A percentile compares a stretch with the other conserved stretches of the same genome.
phyloP scores from a whole-genome alignment of 202 grass and related monocot species.

The Sporobolus alterniflorus region DNA sequence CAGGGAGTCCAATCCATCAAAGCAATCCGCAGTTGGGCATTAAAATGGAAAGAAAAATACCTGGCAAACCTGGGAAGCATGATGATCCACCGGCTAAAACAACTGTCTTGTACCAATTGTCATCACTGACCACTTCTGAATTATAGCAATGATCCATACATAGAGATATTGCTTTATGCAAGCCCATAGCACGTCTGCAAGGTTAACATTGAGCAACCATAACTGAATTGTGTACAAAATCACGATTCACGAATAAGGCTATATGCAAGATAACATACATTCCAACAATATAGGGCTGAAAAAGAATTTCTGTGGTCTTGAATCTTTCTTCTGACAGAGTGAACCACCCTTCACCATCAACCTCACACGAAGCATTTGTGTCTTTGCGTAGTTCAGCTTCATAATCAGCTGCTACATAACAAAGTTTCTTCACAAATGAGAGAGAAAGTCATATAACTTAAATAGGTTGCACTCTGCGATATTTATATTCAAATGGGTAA shows the following conservation, averaged over 20 bases:
- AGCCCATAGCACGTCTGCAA: slow-evolving; percentile 74
- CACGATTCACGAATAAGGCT: neutral
- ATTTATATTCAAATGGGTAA: slow-evolving; percentile 9
- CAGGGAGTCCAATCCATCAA: too few species aligned
- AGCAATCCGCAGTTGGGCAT: neutral
- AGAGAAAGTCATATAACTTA: slow-evolving; percentile 22
- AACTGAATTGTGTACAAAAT: slow-evolving; percentile 21
- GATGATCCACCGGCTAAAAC: slow-evolving; percentile 88
- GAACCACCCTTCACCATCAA: slow-evolving; percentile 85
- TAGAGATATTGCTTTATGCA: slow-evolving; percentile 83
- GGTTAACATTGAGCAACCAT: slow-evolving; percentile 21
- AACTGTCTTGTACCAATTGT: slow-evolving; percentile 85
- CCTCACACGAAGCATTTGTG: slow-evolving; percentile 70
- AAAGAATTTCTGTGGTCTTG: slow-evolving; percentile 80
- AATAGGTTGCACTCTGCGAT: neutral
- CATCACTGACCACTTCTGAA: slow-evolving; percentile 59
- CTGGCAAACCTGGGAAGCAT: slow-evolving; percentile 86
- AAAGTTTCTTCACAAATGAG: slow-evolving; percentile 77
- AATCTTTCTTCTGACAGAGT: slow-evolving; percentile 86
- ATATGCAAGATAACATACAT: slow-evolving; percentile 53
- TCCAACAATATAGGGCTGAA: slow-evolving; percentile 82
- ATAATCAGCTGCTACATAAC: slow-evolving; percentile 85
- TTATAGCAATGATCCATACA: slow-evolving; percentile 95
- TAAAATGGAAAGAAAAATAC: slow-evolving; percentile 46
- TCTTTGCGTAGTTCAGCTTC: slow-evolving; percentile 78